Conservation (phyloP, 352 stramenopile genomes). For the Hyphochytrium catenoides region DNA sequence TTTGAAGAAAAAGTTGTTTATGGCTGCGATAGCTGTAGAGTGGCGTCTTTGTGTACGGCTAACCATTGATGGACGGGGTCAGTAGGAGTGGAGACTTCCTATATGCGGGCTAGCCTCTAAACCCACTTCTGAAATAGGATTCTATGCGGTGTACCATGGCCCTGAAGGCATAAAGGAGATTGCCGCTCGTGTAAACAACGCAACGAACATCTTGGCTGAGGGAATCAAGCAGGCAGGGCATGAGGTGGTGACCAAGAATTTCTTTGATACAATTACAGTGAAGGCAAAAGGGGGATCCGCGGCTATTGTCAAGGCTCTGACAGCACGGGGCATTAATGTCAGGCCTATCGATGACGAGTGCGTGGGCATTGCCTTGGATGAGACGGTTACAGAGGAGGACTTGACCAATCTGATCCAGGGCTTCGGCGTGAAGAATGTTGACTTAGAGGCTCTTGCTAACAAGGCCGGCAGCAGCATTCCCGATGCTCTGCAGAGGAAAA, state of each 20-base stretch:
- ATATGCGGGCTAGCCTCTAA: too few species aligned
- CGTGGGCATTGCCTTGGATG: conserved; percentile 90
- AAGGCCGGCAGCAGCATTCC: conserved; percentile 30
- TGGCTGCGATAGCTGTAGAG: too few species aligned
- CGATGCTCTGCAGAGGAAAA: conserved; percentile 22
- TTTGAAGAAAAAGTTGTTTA: too few species aligned
- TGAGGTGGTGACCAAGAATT: conserved; percentile 44
- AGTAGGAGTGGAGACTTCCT: too few species aligned
- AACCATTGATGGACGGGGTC: too few species aligned
- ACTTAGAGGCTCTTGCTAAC: conserved; percentile 22
- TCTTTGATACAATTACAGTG: conserved; percentile 89
- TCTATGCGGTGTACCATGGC: conserved; percentile 96
- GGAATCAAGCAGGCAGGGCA: conserved; percentile 51
- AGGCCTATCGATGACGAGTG: conserved; percentile 42
- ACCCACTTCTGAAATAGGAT: too few species aligned
- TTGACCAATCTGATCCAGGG: conserved; percentile 54
- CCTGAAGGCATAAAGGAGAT: conserved; percentile 84
- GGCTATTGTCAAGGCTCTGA: conserved; percentile 36
- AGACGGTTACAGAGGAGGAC: conserved; percentile 78
- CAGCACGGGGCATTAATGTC: conserved; percentile 54
- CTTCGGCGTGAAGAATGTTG: conserved; percentile 26
- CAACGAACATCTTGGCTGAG: conserved; percentile 58
- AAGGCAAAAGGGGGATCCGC: conserved; percentile 44
- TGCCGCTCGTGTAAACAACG: conserved; percentile 71
- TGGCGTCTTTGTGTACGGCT: too few species aligned